Conservation (phyloP, 257 asterid genomes). For the Knoxia roxburghii region DNA sequence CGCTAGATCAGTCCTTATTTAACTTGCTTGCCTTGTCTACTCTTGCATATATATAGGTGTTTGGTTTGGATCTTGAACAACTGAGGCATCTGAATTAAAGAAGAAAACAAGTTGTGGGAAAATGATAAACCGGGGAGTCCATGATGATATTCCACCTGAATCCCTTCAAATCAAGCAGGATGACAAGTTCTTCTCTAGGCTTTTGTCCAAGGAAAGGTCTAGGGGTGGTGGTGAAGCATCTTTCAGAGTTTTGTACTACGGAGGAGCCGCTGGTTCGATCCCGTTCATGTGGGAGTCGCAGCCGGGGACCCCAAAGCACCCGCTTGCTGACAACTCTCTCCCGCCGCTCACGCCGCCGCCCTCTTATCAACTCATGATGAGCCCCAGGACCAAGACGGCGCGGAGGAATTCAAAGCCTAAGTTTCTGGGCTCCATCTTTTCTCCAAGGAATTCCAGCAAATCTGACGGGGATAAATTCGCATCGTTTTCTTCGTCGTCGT, state of each 20-base stretch:
- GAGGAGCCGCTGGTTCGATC: slow-evolving; percentile 51
- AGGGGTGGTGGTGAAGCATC: slow-evolving; percentile 36
- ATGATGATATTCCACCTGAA: slow-evolving; percentile 19
- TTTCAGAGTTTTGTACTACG: slow-evolving; percentile 56
- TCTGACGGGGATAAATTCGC: neutral
- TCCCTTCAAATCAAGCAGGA: slow-evolving; percentile 29
- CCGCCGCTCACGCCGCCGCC: slow-evolving; percentile 88
- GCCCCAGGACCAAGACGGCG: slow-evolving; percentile 13
- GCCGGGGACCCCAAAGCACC: slow-evolving; percentile 81
- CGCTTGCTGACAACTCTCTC: slow-evolving; percentile 29
- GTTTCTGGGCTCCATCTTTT: slow-evolving; percentile 27
- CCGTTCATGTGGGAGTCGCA: slow-evolving; percentile 79
- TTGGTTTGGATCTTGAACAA: too few species aligned
- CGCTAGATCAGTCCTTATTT: too few species aligned
- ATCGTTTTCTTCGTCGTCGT: slow-evolving; percentile 16
- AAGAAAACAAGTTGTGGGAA: neutral
- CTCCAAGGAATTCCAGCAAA: slow-evolving; percentile 22
- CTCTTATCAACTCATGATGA: slow-evolving; percentile 35
- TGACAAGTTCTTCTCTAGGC: slow-evolving; percentile 38
- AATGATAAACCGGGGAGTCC: slow-evolving; percentile 19
- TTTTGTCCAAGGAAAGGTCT: slow-evolving; percentile 36
- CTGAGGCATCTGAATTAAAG: neutral
- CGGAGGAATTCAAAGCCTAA: slow-evolving; percentile 24
- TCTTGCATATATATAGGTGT: too few species aligned
- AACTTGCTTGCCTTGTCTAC: too few species aligned